A percentile compares a stretch with the other conserved stretches of the same genome.
Conservation (phyloP, 139 green algal genomes). For the Coccomyxa sp. region DNA sequence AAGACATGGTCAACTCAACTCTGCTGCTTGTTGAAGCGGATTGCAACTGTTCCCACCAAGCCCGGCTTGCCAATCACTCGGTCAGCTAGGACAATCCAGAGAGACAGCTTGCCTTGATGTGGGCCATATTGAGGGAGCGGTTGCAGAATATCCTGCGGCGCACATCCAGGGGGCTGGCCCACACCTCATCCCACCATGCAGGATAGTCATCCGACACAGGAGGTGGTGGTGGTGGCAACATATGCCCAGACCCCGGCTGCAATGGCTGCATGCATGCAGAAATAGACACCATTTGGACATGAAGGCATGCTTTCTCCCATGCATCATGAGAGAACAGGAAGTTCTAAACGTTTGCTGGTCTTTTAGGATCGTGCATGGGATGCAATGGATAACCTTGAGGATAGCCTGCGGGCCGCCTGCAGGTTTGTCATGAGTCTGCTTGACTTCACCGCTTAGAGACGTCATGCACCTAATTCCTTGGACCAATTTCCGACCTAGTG, state of each 20-base stretch:
- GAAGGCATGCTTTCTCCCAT: neutral
- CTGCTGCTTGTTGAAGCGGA: neutral
- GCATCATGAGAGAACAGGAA: neutral
- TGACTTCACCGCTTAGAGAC: no score
- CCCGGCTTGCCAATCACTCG: neutral
- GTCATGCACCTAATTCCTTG: no score
- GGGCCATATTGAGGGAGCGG: constrained; percentile 90
- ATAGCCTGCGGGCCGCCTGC: neutral
- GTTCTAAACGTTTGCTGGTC: neutral
- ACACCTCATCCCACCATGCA: constrained; percentile 30
- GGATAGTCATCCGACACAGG: constrained; percentile 19
- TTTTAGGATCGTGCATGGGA: no score
- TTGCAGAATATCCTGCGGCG: constrained; percentile 90
- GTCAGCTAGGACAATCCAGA: neutral
- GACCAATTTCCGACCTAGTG: no score
- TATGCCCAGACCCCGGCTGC: neutral
- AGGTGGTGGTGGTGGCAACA: constrained; percentile 27
- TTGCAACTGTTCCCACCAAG: no score
- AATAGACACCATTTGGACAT: no score
- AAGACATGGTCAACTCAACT: neutral
- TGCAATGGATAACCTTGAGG: neutral
- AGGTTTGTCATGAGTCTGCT: neutral
- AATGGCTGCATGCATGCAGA: neutral
- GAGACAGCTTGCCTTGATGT: constrained; percentile 47
- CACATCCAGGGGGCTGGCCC: constrained; percentile 34